A percentile compares a stretch with the other conserved stretches of the same genome.
Evolutionary conservation across 805 yeast genomes (phyloP).

Genomic region (Ogataea sp.): DNA sequence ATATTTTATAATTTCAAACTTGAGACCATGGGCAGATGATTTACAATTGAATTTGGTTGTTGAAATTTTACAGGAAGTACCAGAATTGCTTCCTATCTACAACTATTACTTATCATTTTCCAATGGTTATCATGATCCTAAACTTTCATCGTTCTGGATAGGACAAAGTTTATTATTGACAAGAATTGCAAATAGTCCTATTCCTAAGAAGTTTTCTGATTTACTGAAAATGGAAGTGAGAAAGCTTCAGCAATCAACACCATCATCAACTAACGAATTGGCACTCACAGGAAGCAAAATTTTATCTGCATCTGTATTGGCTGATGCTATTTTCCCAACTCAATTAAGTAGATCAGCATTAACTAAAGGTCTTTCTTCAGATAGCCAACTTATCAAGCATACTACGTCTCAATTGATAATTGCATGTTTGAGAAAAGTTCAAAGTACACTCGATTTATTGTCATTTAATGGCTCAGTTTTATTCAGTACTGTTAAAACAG

Average conservation of each 20-base stretch:
- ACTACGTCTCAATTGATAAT: slow-evolving; percentile 53
- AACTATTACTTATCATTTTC: slow-evolving; percentile 45
- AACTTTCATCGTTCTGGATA: slow-evolving; percentile 74
- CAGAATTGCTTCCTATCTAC: slow-evolving; percentile 72
- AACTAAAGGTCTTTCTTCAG: slow-evolving; percentile 47
- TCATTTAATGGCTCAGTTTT: slow-evolving; percentile 10
- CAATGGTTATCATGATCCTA: slow-evolving; percentile 73
- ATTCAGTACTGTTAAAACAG: slow-evolving; percentile 9
- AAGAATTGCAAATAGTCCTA: slow-evolving; percentile 47
- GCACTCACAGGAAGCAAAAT: background rate
- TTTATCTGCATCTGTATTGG: slow-evolving; percentile 22
- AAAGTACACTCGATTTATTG: slow-evolving; percentile 23
- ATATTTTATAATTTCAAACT: slow-evolving; percentile 48
- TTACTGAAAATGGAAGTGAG: slow-evolving; percentile 4
- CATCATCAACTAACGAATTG: background rate
- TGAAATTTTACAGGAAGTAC: slow-evolving; percentile 40
- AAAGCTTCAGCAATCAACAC: slow-evolving; percentile 2
- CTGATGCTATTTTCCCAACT: slow-evolving; percentile 57
- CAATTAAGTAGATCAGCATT: slow-evolving; percentile 53
- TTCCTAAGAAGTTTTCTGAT: slow-evolving; percentile 33
- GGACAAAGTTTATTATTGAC: slow-evolving; percentile 59
- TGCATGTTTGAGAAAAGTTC: slow-evolving; percentile 46
- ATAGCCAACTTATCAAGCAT: slow-evolving; percentile 48
- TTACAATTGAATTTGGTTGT: slow-evolving; percentile 49
- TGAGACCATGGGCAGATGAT: slow-evolving; percentile 79